A percentile compares a stretch with the other conserved stretches of the same genome.
phyloP scores from a whole-genome alignment of 139 green algal species.

The Chlamydomonas sp. region DNA sequence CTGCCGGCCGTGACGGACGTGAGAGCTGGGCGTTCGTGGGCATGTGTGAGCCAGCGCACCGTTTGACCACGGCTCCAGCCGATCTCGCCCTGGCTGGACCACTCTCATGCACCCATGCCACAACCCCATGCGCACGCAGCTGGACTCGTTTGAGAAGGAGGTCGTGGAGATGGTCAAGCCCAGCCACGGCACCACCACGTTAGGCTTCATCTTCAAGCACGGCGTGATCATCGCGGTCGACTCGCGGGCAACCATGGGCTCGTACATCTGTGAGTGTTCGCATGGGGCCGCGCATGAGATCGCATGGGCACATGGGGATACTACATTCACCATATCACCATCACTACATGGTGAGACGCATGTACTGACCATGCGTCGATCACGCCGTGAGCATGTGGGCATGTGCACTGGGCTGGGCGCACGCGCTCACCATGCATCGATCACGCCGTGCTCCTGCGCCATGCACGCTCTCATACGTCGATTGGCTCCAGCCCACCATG shows the following conservation, averaged over 20 bases:
- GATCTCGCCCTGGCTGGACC: not conserved
- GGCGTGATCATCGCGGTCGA: conserved; percentile 97
- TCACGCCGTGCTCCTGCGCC: too few species aligned
- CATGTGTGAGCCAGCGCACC: not conserved
- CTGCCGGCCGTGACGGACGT: conserved; percentile 39
- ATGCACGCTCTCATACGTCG: too few species aligned
- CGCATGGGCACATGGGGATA: too few species aligned
- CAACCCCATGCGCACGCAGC: conserved; percentile 40
- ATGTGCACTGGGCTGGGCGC: too few species aligned
- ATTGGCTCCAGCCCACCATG: too few species aligned
- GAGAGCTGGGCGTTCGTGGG: conserved; percentile 1
- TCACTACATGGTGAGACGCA: too few species aligned
- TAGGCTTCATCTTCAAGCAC: conserved; percentile 95
- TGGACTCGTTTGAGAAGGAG: conserved; percentile 89
- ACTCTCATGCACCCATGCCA: too few species aligned
- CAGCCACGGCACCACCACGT: conserved; percentile 93
- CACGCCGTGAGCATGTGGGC: too few species aligned
- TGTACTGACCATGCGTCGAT: too few species aligned
- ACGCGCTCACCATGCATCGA: too few species aligned
- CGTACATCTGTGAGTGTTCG: conserved; percentile 84
- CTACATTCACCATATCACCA: too few species aligned
- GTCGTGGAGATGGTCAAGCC: conserved; percentile 95
- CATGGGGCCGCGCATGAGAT: too few species aligned
- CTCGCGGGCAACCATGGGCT: conserved; percentile 92
- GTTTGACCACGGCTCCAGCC: not conserved